These are phyloP conservation scores for Syzygium aromaticum DNA, from an alignment of 345 rosid species.

Conservation along the genomic window DNA sequence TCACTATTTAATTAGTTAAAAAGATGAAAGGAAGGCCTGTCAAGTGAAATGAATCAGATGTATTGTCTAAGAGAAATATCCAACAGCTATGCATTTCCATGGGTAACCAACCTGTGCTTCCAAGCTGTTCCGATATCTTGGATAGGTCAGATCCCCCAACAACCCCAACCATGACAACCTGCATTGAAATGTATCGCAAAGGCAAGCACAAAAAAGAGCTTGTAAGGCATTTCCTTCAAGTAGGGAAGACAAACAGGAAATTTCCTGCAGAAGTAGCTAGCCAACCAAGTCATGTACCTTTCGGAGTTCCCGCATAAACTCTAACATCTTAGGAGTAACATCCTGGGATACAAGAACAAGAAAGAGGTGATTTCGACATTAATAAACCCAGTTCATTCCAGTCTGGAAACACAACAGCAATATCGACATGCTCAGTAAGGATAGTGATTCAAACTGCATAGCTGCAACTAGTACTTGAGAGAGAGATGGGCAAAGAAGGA, in stretches of 20 bases:
- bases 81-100: not conserved
- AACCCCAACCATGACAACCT: conserved; percentile 86
- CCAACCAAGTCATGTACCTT: conserved; percentile 34
- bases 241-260: not conserved
- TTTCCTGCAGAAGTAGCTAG: not conserved
- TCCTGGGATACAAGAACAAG: conserved; percentile 9
- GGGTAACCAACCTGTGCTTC: conserved; percentile 49
- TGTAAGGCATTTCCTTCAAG: not conserved
- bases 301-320: conserved; percentile 64
- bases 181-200: not conserved
- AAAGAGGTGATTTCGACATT: not conserved
- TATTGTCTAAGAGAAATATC: not conserved
- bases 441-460: not conserved
- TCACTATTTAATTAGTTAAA: not conserved
- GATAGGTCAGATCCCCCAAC: conserved; percentile 94
- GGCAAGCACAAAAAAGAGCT: not conserved
- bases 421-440: not conserved
- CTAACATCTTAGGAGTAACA: conserved; percentile 44
- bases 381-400: not conserved
- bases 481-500: not conserved
- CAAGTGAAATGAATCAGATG: not conserved
- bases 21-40: not conserved
- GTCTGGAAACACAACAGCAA: not conserved
- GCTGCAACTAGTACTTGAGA: not conserved
- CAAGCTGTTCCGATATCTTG: conserved; percentile 95